phyloP scores from a whole-genome alignment of 2,329 filamentous ascomycete genomes.

The Trichothecium sympodiale region DNA sequence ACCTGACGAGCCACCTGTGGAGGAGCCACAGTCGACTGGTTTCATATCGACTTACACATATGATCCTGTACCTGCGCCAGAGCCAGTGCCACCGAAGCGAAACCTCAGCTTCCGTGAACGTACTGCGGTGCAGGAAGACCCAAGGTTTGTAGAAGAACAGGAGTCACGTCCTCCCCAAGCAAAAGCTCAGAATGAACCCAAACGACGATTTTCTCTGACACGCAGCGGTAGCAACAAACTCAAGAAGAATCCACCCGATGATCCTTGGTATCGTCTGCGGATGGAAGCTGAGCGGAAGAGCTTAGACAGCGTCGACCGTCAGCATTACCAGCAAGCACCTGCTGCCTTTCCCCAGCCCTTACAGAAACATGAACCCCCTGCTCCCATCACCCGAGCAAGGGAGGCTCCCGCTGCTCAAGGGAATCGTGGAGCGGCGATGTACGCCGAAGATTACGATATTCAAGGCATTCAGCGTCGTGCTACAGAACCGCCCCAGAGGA shows the following conservation, averaged over 20 bases:
- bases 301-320: neutral
- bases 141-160: slow-evolving; percentile 19
- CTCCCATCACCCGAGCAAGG: too few relatives aligned
- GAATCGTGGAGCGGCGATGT: too few relatives aligned
- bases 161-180: slow-evolving; percentile 2
- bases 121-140: slow-evolving; percentile 30
- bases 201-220: slow-evolving; percentile 21
- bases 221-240: slow-evolving; percentile 48
- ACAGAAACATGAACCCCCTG: too few relatives aligned
- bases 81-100: slow-evolving; percentile 30
- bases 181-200: neutral
- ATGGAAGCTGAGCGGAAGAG: slow-evolving; percentile 31
- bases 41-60: too few relatives aligned
- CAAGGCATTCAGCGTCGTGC: slow-evolving; percentile 4
- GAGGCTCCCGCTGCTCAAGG: too few relatives aligned
- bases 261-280: slow-evolving; percentile 32
- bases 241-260: slow-evolving; percentile 44
- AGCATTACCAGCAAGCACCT: slow-evolving; percentile 2
- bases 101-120: slow-evolving; percentile 52
- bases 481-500: slow-evolving; percentile 3
- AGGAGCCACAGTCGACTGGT: too few relatives aligned
- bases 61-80: slow-evolving; percentile 11
- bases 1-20: too few relatives aligned
- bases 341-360: too few relatives aligned
- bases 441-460: neutral